Base-by-base conservation (phyloP, 805 yeast genomes). In the Schwanniomyces vanrijiae region DNA sequence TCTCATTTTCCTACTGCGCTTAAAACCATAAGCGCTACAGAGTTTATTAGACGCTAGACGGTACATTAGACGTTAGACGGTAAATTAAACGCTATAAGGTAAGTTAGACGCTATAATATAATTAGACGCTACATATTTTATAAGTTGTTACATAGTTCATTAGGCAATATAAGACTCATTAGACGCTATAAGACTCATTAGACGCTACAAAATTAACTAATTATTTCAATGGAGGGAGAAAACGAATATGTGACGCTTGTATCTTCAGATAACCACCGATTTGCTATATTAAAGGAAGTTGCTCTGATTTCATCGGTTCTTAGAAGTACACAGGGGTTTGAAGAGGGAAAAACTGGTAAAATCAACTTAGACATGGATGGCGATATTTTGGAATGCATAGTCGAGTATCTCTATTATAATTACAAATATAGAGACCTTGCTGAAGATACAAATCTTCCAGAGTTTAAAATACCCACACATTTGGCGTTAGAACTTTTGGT, bases 381-480 rank as follows among this genome's bases (percentile, higher is more conserved):
- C 0, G 78, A 78, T 28, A 75, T 90, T 18, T 69, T 94, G 38
- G 87, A 83, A 52, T 88, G 89, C 56, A 84, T 92, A 9, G 86
- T 88, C 37, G 97, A 92, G 56, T 92, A 94, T 56, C 67, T 92
- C 28, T 83, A 87, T 61, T 91, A 88, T 60, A 82, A 87, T 56
- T 63, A 76, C 49, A 84, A 87, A 55, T 88, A 88, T 61, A 80
- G 76, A 51, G 82, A 80, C 42, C 67, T 62, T 42, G 78, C 75
- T 0, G 77, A 72, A 28, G 54, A 61, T 5, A 81, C 79, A 3
- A 84, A 80, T 42, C 80, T 87, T 5, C 96, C 96, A 0, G 94
- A 88, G 46, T 94, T 94, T 65, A 86, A 87, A 31, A 82, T 94
- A 2, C 97, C 98, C 1, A 91, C 97, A 0, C 97, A 90, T 55